Evolutionary conservation across 108 stramenopile species (phyloP), one percentile per base, ranked within the genome.

Genomic region (Cylindrotheca closterium): DNA sequence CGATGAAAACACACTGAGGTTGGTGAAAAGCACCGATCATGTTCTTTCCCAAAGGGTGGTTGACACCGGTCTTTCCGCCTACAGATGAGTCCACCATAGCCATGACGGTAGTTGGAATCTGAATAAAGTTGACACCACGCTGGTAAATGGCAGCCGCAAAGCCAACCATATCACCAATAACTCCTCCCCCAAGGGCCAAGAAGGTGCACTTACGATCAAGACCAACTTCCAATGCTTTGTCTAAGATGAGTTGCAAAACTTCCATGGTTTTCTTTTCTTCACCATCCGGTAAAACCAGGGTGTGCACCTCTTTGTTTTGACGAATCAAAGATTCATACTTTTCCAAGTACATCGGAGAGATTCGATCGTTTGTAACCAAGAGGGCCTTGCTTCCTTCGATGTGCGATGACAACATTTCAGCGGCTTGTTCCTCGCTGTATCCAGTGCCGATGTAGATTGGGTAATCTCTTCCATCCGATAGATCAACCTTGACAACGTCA

Each of bases 1-100:
- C 95, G 48, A 96, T 83, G 64, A 96, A 83, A 55, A 98, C 93
- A 59, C 93, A 92, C 58, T 93, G 82, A 18, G 98, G 98, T 75
- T 99, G 98, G 66, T 97, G 92, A 76, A 99, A 98, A 42, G 97
- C 93, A 15, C 98, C 98, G 58, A 99, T 87, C 93, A 99, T 96
- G 75, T 99, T 99, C 82, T 99, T 99, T 52, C 97, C 98, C 28
- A 85, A 74, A 23, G 96, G 86, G 67, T 96, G 96, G 65, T 99
- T 97, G 69, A 99, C 96, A 29, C 92, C 97, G 0, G 98, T 99
- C 81, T 99, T 99, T 47, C 98, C 98, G 27, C 98, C 98, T 26
- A 99, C 96, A 47, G 89, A 87, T 22, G 84, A 84, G 81, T 99
- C 98, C 8, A 97, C 97, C 97, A 98, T 97, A 33, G 98, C 98